A percentile compares a stretch with the other conserved stretches of the same genome.
Conservation (phyloP, 805 yeast species). For the Myxozyma vanderwaltii region DNA sequence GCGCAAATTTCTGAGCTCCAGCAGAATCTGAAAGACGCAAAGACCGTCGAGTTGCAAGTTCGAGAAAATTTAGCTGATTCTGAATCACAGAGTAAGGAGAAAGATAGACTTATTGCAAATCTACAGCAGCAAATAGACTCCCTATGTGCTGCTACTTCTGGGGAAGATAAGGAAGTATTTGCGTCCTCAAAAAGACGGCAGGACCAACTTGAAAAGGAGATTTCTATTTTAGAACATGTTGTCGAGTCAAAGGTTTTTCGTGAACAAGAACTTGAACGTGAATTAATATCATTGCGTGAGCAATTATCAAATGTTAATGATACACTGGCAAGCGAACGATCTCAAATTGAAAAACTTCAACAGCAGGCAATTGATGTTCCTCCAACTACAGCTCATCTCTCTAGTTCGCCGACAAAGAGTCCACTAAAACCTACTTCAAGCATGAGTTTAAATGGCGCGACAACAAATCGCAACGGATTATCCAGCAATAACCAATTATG, state of each 20-base stretch:
- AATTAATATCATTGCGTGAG: slow-evolving; percentile 31
- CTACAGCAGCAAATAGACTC: slow-evolving; percentile 4
- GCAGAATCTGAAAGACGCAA: not conserved
- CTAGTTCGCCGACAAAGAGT: slow-evolving; percentile 1
- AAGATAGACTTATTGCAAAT: not conserved
- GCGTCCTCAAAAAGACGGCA: slow-evolving; percentile 6
- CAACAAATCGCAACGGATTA: not conserved
- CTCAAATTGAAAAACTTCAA: slow-evolving; percentile 30
- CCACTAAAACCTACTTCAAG: slow-evolving; percentile 23
- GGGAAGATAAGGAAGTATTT: not conserved
- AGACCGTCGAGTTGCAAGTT: not conserved
- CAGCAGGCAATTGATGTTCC: slow-evolving; percentile 5
- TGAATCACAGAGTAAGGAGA: not conserved
- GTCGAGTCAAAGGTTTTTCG: slow-evolving; percentile 37
- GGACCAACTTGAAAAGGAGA: slow-evolving; percentile 26
- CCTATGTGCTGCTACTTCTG: not conserved
- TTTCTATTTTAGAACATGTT: slow-evolving; percentile 37
- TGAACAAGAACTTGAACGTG: slow-evolving; percentile 41
- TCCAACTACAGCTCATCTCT: not conserved
- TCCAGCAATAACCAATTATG: not conserved
- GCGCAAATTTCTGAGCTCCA: not conserved
- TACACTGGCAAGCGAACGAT: slow-evolving; percentile 1
- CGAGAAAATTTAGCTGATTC: not conserved
- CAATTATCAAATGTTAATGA: slow-evolving; percentile 24
- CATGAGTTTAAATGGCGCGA: slow-evolving; percentile 13